Evolutionary conservation across 768 basidiomycete genomes (phyloP).

Genomic region (Suillus spraguei): DNA sequence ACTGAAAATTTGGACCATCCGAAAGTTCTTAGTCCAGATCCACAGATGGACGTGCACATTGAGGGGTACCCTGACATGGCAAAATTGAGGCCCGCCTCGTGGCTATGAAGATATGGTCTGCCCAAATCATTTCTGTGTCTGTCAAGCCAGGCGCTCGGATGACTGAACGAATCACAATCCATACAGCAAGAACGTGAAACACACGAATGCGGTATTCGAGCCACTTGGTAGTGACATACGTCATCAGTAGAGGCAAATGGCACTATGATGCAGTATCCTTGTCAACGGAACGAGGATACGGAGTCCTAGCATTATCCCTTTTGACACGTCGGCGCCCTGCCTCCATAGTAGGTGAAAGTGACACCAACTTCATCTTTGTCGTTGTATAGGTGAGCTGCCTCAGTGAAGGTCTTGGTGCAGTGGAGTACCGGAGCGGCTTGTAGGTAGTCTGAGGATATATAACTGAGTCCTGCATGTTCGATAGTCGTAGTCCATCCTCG

Average conservation of each 20-base stretch:
- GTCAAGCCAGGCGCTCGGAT: neutral
- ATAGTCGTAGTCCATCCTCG: neutral
- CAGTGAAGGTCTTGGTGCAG: too few relatives aligned
- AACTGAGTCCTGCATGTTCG: neutral
- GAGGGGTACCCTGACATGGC: neutral
- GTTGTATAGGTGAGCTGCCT: too few relatives aligned
- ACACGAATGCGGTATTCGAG: neutral
- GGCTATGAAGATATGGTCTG: neutral
- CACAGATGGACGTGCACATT: constrained; percentile 18
- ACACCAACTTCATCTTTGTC: neutral
- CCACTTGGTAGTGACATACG: neutral
- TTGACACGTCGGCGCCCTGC: neutral
- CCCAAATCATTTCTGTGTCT: neutral
- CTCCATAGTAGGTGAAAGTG: neutral
- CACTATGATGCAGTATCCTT: neutral
- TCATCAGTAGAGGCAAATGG: neutral
- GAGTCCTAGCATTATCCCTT: neutral
- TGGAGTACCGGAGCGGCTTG: neutral
- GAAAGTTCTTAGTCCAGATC: constrained; percentile 14
- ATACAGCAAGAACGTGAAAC: neutral
- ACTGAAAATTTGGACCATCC: constrained; percentile 25
- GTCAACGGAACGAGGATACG: neutral
- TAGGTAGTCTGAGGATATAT: neutral
- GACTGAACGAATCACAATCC: neutral
- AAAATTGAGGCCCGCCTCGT: neutral